Percentiles rank a stretch among this genome's conserved stretches.
phyloP scores from a whole-genome alignment of 1,284 basidiomycete genomes.

The Serendipita sp. region DNA sequence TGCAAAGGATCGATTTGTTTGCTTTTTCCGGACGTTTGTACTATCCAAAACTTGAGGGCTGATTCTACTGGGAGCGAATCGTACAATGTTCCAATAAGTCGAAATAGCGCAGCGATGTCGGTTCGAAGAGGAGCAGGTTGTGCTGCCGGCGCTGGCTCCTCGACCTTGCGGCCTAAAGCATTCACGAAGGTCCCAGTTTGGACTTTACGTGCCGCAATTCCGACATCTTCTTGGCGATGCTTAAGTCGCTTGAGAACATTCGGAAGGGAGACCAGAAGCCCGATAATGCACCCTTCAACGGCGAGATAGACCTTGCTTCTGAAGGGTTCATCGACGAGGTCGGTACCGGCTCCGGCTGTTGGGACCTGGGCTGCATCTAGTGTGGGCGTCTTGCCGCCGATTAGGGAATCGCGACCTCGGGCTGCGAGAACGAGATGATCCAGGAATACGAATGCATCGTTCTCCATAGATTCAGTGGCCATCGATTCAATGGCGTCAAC shows the following conservation, averaged over 20 bases:
- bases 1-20: neutral
- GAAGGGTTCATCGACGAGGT: conserved; percentile 37
- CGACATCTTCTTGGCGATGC: conserved; percentile 77
- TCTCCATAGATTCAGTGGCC: conserved; percentile 68
- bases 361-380: conserved; percentile 6
- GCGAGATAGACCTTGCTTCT: conserved; percentile 46
- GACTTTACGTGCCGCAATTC: conserved; percentile 49
- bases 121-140: conserved; percentile 39
- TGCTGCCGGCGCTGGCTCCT: conserved; percentile 25
- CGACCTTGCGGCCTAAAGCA: conserved; percentile 25
- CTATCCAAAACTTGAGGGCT: conserved; percentile 77
- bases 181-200: conserved; percentile 31
- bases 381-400: conserved; percentile 13
- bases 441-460: conserved; percentile 72
- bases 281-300: conserved; percentile 60
- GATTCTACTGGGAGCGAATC: conserved; percentile 56
- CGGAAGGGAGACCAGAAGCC: conserved; percentile 64
- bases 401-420: conserved; percentile 11
- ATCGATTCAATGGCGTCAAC: conserved; percentile 64
- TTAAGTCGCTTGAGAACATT: conserved; percentile 84
- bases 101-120: conserved; percentile 74
- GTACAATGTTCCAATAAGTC: conserved; percentile 73
- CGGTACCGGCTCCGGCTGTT: conserved; percentile 5
- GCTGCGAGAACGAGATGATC: conserved; percentile 24
- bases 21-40: conserved; percentile 19